Conservation (phyloP, 2,329 filamentous ascomycete species). For the Simplicillium sp. region DNA sequence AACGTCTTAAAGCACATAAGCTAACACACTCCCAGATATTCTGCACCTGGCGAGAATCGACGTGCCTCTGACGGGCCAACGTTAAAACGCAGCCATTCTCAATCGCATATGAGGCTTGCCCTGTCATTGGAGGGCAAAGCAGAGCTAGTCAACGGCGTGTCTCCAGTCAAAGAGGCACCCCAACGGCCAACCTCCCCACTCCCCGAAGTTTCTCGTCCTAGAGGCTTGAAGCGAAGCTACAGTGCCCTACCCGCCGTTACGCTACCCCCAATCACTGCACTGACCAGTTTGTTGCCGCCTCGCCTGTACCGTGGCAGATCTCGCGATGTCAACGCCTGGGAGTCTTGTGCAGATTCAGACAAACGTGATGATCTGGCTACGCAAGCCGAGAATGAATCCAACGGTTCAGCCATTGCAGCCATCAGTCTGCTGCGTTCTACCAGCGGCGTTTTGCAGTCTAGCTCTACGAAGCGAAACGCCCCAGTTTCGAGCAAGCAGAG, state of each 20-base stretch:
- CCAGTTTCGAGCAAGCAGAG: conserved; percentile 16
- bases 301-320: conserved; percentile 62
- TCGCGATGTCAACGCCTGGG: conserved; percentile 82
- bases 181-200: conserved; percentile 42
- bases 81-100: conserved; percentile 18
- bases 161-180: conserved; percentile 57
- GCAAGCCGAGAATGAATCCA: conserved; percentile 73
- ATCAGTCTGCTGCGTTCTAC: conserved; percentile 73
- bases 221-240: conserved; percentile 58
- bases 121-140: conserved; percentile 85
- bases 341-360: conserved; percentile 79
- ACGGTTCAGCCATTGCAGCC: conserved; percentile 69
- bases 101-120: conserved; percentile 61
- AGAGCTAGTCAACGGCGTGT: conserved; percentile 49
- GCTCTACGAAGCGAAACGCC: conserved; percentile 57
- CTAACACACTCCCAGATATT: no score
- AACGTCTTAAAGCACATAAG: no score
- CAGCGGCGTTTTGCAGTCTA: conserved; percentile 42
- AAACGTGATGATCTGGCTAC: conserved; percentile 67
- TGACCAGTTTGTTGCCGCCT: conserved; percentile 44
- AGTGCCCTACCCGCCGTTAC: conserved; percentile 55
- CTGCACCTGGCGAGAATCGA: no score
- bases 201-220: conserved; percentile 36
- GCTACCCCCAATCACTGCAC: conserved; percentile 43
- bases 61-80: not conserved